These are phyloP conservation scores for Stephania cephalantha DNA, from an alignment of 164 flowering plant genomes.

Conservation along the genomic window DNA sequence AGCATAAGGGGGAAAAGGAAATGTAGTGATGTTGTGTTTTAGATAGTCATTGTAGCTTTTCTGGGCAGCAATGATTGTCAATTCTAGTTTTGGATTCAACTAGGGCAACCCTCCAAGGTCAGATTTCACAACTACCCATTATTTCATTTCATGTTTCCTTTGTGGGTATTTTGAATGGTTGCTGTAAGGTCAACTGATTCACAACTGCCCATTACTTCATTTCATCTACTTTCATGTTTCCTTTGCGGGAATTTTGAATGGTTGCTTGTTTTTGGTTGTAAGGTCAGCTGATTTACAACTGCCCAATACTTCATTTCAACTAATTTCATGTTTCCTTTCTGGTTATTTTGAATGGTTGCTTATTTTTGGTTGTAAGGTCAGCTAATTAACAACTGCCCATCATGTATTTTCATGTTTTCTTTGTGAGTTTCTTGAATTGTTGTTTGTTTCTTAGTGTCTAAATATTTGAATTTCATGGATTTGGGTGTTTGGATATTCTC, in stretches of 20 bases:
- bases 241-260: background rate
- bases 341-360: too few relatives aligned
- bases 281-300: slow-evolving; percentile 41
- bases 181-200: slow-evolving; percentile 44
- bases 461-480: background rate
- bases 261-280: slow-evolving; percentile 4
- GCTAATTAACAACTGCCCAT: too few relatives aligned
- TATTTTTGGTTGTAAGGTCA: too few relatives aligned
- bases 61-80: slow-evolving; percentile 95
- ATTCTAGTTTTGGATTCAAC: slow-evolving; percentile 92
- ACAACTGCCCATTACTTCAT: background rate
- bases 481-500: background rate
- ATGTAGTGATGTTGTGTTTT: slow-evolving; percentile 83
- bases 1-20: slow-evolving; percentile 83
- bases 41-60: slow-evolving; percentile 74
- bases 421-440: background rate
- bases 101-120: slow-evolving; percentile 87
- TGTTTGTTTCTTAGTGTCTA: background rate
- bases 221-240: background rate
- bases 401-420: too few relatives aligned
- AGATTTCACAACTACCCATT: background rate
- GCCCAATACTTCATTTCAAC: background rate
- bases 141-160: too few relatives aligned
- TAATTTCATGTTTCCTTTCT: too few relatives aligned
- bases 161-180: background rate